phyloP scores from a whole-genome alignment of 2,329 filamentous ascomycete genomes.

The Geosmithia flava region DNA sequence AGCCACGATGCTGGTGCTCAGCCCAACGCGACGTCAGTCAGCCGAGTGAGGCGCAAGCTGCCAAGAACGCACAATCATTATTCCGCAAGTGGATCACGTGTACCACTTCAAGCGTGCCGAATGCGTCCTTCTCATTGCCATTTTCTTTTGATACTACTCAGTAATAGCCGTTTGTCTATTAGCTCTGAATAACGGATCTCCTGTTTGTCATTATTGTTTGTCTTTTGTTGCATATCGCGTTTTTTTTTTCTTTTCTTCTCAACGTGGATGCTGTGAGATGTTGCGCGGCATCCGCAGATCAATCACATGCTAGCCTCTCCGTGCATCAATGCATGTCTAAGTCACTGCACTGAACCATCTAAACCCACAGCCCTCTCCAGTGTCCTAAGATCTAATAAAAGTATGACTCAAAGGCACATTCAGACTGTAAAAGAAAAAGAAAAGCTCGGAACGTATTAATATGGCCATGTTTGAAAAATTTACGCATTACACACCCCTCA shows the following conservation, averaged over 20 bases:
- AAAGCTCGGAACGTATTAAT: background rate
- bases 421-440: background rate
- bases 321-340: background rate
- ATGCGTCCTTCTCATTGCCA: background rate
- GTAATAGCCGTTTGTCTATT: too few relatives aligned
- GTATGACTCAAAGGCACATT: background rate
- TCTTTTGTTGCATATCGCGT: background rate
- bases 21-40: background rate
- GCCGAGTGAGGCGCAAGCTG: background rate
- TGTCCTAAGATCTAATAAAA: background rate
- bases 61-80: background rate
- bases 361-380: too few relatives aligned
- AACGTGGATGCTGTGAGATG: background rate
- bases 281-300: background rate
- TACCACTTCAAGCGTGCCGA: background rate
- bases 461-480: background rate
- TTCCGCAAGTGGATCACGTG: background rate
- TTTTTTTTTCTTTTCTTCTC: background rate
- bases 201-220: background rate
- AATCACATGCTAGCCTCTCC: background rate
- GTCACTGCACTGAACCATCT: background rate
- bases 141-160: too few relatives aligned
- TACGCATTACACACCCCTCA: background rate
- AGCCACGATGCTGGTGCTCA: background rate
- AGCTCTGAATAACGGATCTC: background rate